Evolutionary conservation across 1,284 basidiomycete genomes (phyloP), one percentile per base, ranked within the genome.

Genomic region (Ganoderma multipileum): DNA sequence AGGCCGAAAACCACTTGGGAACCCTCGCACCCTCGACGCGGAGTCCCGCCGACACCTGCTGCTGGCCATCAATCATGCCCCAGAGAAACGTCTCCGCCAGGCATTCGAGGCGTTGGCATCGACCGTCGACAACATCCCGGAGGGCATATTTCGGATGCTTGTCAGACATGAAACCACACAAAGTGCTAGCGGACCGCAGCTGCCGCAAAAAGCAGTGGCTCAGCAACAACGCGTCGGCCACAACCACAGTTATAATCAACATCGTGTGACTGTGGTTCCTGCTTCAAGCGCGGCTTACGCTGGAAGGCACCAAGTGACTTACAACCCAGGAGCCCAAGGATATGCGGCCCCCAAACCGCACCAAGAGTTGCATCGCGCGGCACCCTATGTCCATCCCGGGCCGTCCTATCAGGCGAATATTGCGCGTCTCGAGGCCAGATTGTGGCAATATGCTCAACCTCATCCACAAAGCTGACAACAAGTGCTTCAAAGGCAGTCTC

Each of bases 131-230:
- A 79, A 77, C 26, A 78, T 85, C 38, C 81, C 85, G 63, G 79
- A 79, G 59, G 80, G 82, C 3, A 75, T 86, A 18, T 83, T 82
- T 38, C 76, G 77, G 65, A 82, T 85, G 70, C 78, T 87, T 33
- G 78, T 41, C 81, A 82, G 23, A 7, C 28, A n/a, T n/a, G 20
- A 9, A 6, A 11, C n/a, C 8, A 11, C 20, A 9, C 20, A n/a
- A 23, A n/a, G 12, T 50, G 47, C 33, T 33, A 33, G 47, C 20
- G 9, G 20, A 26, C 47, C 7, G 47, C 47, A n/a, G 47, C 2
- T 12, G 47, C 8, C 18, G 11, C 47, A 26, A 3, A 9, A 23
- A 50, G 47, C 11, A 26, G 47, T 23, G 47, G 47, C 47, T 26
- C n/a, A 26, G 26, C n/a, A 20, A 50, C 47, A 50, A 26, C 47